Base-by-base conservation (phyloP, 768 basidiomycete genomes). In the Naganishia vishniacii region DNA sequence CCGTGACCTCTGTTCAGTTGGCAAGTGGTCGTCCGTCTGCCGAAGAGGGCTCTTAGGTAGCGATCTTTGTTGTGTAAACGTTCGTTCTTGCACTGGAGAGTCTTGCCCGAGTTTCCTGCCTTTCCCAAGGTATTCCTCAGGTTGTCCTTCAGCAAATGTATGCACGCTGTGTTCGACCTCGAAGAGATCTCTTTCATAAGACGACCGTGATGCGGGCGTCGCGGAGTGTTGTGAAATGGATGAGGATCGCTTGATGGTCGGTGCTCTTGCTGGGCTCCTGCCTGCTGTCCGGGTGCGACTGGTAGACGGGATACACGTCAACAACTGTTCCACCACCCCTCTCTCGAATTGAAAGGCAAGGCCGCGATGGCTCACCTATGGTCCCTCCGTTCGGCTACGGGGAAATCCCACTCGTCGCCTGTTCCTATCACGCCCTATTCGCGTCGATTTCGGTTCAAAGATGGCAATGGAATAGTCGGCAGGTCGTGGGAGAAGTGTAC, bases 361-460 rank as follows among this genome's bases (percentile, higher is more conserved):
- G 9, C 37, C 16, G 47, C 5, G 5, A 29, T 7, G 12, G 64
- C 73, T 71, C 56, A 73, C 74, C 70, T 72, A 46, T 69, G 56
- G n/a, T 69, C 61, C n/a, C 71, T 70, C 25, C 71, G 64, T 62
- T 65, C 62, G 7, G 64, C 70, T 23, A 73, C 65, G 12, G 74
- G 70, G 48, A 69, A 72, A 59, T 76, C 75, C 73, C 73, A 76
- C 51, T 76, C 72, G 37, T 70, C 71, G 13, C 75, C 75, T 16
- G 75, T 74, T 32, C 68, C 69, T 26, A 76, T 73, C 48, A 68
- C 70, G 18, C 75, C 75, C 62, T 63, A 20, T 13, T 18, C 49
- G 49, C 5, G 15, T 29, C 15, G 7, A 26, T 16, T n/a, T 23
- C 25, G 53, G 2, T 13, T 34, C 18, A n/a, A 20, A 20, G 42